phyloP scores from a whole-genome alignment of 495 filamentous ascomycete species.

The Collariella sp. region DNA sequence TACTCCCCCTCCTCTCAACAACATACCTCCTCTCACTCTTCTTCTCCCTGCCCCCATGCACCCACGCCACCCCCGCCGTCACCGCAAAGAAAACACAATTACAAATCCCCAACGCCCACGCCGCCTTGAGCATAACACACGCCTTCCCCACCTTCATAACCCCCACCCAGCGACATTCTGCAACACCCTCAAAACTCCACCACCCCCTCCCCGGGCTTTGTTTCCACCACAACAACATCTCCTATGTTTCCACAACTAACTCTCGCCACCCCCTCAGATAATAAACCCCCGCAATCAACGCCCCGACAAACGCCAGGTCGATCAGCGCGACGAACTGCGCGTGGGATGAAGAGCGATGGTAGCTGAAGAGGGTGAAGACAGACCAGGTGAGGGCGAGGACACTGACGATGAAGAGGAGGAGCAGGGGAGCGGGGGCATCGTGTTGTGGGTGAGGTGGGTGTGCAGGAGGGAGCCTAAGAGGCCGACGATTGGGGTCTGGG shows the following conservation, averaged over 20 bases:
- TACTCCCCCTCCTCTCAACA: neutral
- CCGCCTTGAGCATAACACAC: constrained; percentile 83
- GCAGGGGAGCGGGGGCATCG: constrained; percentile 67
- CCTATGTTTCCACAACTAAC: too few species aligned
- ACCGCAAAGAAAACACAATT: constrained; percentile 74
- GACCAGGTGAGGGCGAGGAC: constrained; percentile 73
- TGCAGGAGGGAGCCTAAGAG: constrained; percentile 85
- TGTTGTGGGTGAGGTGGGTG: constrained; percentile 57
- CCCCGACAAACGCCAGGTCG: constrained; percentile 73
- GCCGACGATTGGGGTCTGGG: constrained; percentile 71
- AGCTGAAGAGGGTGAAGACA: constrained; percentile 70
- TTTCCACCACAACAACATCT: too few species aligned
- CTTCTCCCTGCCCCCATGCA: constrained; percentile 39
- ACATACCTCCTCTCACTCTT: constrained; percentile 11
- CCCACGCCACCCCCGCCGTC: constrained; percentile 54
- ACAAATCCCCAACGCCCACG: constrained; percentile 82
- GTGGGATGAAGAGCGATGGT: constrained; percentile 62
- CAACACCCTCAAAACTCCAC: too few species aligned
- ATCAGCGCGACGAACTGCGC: constrained; percentile 67
- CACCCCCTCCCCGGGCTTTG: too few species aligned
- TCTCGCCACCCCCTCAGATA: too few species aligned
- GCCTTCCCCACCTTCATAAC: constrained; percentile 61
- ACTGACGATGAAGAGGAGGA: constrained; percentile 85
- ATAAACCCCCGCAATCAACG: constrained; percentile 73
- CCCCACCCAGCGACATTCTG: too few species aligned